Conservation (phyloP, 768 basidiomycete species). For the Gelatoporia subvermispora region DNA sequence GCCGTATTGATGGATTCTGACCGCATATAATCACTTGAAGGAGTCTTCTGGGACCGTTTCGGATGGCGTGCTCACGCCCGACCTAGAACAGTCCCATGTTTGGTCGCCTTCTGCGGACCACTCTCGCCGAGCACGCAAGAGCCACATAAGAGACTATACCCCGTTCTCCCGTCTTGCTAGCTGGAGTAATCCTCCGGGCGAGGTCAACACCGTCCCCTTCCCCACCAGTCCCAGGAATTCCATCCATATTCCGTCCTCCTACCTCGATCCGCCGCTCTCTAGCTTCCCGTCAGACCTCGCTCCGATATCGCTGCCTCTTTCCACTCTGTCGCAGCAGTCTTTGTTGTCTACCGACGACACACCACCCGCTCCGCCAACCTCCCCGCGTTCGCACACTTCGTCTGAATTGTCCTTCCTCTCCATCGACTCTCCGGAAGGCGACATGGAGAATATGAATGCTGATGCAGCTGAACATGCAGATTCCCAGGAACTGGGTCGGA, state of each 20-base stretch:
- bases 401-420: background rate
- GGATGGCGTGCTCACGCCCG: slow-evolving; percentile 4
- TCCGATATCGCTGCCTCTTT: slow-evolving; percentile 12
- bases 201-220: background rate
- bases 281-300: slow-evolving; percentile 11
- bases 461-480: background rate
- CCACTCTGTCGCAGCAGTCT: slow-evolving; percentile 5
- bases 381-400: background rate
- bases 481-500: background rate
- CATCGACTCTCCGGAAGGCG: slow-evolving; percentile 1
- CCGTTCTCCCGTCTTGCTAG: background rate
- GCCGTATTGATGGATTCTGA: background rate
- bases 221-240: no score
- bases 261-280: slow-evolving; percentile 10
- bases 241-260: slow-evolving; percentile 2
- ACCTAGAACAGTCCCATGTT: background rate
- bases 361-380: slow-evolving; percentile 2
- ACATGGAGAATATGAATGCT: background rate
- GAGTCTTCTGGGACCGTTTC: background rate
- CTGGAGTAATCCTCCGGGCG: background rate
- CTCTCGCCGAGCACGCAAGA: no score
- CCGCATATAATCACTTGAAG: slow-evolving; percentile 3
- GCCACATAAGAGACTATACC: no score
- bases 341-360: slow-evolving; percentile 6
- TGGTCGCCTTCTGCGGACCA: no score